Evolutionary conservation across 139 green algal genomes (phyloP).

Genomic region (Chlamydomonas sp.): DNA sequence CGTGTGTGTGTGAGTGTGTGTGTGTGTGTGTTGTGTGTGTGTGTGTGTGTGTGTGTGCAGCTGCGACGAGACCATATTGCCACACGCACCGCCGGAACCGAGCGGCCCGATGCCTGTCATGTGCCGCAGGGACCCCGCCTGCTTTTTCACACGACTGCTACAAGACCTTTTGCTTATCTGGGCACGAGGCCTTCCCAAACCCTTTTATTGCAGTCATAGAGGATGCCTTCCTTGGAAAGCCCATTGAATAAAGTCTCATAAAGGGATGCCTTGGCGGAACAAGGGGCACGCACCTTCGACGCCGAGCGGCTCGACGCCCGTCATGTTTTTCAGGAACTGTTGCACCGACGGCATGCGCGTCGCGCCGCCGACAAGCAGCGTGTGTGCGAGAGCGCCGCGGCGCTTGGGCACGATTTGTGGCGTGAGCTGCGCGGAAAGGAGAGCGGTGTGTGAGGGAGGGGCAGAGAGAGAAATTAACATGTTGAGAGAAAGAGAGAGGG

Average conservation of each 20-base stretch:
- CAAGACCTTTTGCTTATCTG: background rate
- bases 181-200: background rate
- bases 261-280: background rate
- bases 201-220: background rate
- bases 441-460: too few species aligned
- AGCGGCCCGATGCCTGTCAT: too few species aligned
- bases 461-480: background rate
- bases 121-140: too few species aligned
- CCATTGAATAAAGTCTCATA: too few species aligned
- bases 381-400: slow-evolving; percentile 49
- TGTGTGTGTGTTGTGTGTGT: too few species aligned
- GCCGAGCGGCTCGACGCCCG: slow-evolving; percentile 49
- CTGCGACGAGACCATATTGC: too few species aligned
- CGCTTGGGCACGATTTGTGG: slow-evolving; percentile 55
- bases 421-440: slow-evolving; percentile 19
- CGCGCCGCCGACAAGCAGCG: slow-evolving; percentile 81
- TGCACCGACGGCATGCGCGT: slow-evolving; percentile 74
- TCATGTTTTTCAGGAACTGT: slow-evolving; percentile 80
- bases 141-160: too few species aligned
- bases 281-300: too few species aligned
- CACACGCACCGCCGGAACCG: too few species aligned
- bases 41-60: too few species aligned
- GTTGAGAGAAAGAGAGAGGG: background rate
- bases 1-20: too few species aligned
- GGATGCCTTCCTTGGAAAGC: background rate